phyloP scores from a whole-genome alignment of 495 filamentous ascomycete genomes.

The Penicillium nucicola region DNA sequence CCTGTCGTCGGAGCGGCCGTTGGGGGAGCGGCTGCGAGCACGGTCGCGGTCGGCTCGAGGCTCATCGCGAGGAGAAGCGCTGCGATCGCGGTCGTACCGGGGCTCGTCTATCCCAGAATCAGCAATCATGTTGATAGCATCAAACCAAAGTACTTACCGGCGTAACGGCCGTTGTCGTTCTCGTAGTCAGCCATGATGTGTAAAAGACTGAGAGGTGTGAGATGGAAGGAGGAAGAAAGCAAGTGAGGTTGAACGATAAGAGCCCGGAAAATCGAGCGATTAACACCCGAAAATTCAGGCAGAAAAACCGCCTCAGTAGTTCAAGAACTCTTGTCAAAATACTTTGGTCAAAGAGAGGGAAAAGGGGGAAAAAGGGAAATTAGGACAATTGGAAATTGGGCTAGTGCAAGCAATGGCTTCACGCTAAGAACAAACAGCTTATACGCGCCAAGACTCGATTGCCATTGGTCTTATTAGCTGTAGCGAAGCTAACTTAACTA shows the following conservation, averaged over 20 bases:
- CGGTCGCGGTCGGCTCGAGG: slow-evolving; percentile 69
- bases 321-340: not conserved
- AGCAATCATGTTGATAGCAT: slow-evolving; percentile 12
- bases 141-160: slow-evolving; percentile 57
- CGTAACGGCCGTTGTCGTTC: slow-evolving; percentile 79
- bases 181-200: slow-evolving; percentile 69
- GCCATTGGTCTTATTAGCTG: not conserved
- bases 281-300: slow-evolving; percentile 15
- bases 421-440: not conserved
- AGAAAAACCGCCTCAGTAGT: not conserved
- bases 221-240: slow-evolving; percentile 17
- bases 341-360: not conserved
- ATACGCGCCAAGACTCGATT: not conserved
- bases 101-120: slow-evolving; percentile 60
- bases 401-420: too few species aligned
- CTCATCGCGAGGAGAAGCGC: slow-evolving; percentile 83
- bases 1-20: slow-evolving; percentile 67
- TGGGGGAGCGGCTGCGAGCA: slow-evolving; percentile 74
- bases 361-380: slow-evolving; percentile 6
- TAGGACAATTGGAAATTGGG: not conserved
- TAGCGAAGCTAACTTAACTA: not conserved
- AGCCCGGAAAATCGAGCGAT: slow-evolving; percentile 19
- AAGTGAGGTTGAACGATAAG: slow-evolving; percentile 25
- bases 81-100: slow-evolving; percentile 83
- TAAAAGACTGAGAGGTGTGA: slow-evolving; percentile 14